phyloP scores from a whole-genome alignment of 1,139 yeast species.

The Sugiyamaella xylanicola region DNA sequence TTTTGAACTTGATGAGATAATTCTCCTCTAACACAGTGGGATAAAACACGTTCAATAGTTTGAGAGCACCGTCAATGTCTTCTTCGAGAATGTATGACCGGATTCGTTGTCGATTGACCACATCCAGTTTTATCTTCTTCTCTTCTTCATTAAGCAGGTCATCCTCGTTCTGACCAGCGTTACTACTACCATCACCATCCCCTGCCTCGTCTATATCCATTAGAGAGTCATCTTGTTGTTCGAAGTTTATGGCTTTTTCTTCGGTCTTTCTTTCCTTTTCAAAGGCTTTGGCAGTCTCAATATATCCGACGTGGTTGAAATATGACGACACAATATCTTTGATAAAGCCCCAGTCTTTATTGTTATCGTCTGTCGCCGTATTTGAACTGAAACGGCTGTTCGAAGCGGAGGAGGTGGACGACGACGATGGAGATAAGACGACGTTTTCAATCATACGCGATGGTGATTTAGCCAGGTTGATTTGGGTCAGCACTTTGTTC shows the following conservation, averaged over 20 bases:
- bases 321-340: conserved; percentile 67
- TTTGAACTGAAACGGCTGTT: too few relatives aligned
- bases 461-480: conserved; percentile 26
- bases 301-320: conserved; percentile 71
- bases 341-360: conserved; percentile 40
- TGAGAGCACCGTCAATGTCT: conserved; percentile 53
- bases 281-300: conserved; percentile 67
- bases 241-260: conserved; percentile 14
- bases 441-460: conserved; percentile 1
- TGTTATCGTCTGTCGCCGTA: conserved; percentile 40
- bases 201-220: conserved; percentile 25
- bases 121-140: conserved; percentile 41
- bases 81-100: conserved; percentile 51
- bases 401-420: too few relatives aligned
- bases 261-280: conserved; percentile 42
- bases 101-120: conserved; percentile 54
- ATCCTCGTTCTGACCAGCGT: conserved; percentile 29
- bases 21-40: conserved; percentile 50
- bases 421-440: too few relatives aligned
- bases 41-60: conserved; percentile 49
- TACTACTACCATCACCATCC: conserved; percentile 16
- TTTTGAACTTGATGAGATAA: conserved; percentile 53
- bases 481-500: conserved; percentile 30
- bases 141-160: conserved; percentile 33
- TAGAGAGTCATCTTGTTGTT: conserved; percentile 4